phyloP scores from a whole-genome alignment of 257 asterid genomes.

The Solanum gracilifrons region DNA sequence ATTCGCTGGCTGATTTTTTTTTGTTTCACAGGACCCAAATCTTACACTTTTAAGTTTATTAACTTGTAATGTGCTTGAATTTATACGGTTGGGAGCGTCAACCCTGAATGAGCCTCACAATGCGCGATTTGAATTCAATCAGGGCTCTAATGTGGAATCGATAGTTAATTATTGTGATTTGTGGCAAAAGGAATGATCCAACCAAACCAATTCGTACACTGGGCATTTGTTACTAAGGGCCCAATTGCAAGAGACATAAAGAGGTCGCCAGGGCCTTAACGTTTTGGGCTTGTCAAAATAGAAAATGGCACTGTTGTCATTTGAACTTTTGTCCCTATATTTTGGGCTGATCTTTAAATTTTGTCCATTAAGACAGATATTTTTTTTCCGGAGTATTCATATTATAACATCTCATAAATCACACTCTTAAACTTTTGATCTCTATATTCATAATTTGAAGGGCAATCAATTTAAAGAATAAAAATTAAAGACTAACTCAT shows the following conservation, averaged over 20 bases:
- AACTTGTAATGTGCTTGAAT: neutral
- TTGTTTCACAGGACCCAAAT: neutral
- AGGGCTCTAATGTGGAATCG: no score
- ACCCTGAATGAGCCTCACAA: accelerated
- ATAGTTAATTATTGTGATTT: neutral
- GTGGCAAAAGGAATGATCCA: neutral
- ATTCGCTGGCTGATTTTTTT: accelerated
- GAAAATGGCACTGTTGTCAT: neutral
- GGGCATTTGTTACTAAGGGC: neutral
- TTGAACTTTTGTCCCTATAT: neutral
- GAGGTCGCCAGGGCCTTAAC: neutral
- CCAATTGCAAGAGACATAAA: neutral
- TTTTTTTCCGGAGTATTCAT: accelerated
- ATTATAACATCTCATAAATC: neutral
- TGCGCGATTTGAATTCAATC: no score
- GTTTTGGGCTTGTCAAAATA: neutral
- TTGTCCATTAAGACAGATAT: neutral
- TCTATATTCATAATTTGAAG: neutral
- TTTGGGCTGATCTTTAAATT: neutral
- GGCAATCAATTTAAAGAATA: no score
- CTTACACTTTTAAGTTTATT: neutral
- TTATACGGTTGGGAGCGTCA: neutral
- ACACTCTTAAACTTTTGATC: neutral
- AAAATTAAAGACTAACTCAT: no score
- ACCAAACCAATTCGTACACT: neutral